Base-by-base conservation (phyloP, 805 yeast species). In the Hanseniaspora mollemarum region DNA sequence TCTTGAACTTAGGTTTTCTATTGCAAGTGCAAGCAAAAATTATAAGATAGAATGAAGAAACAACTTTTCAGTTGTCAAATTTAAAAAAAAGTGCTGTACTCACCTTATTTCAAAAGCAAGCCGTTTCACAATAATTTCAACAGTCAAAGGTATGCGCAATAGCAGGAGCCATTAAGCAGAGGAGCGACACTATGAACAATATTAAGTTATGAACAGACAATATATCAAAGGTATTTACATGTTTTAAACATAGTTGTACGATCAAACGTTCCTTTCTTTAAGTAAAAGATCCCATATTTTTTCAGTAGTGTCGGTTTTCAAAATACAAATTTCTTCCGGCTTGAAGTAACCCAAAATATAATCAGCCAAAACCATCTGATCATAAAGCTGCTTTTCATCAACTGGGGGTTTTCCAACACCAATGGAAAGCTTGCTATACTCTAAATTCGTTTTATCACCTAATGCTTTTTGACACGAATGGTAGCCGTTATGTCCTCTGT, bases 401-500 rank as follows among this genome's bases (percentile, higher is more conserved):
- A 19, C 32, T 28, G 39, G 29, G 13, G 43, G 43, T 29, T 32
- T 25, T 13, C 40, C 29, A 10, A 26, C 29, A 32, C 51, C 51
- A 12, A 48, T 13, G 25, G 24, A 40, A 3, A 48, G 6, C 21
- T 48, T 48, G 1, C 1, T 13, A 19, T 48, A 48, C 1, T 12
- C 3, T 4, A 38, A 19, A 21, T 38, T n/a, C 5, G 19, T n/a
- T 9, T 38, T 5, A 3, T 21, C 15, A 3, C n/a, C n/a, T 32
- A 22, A 6, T 9, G 26, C 10, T 19, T 19, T 31, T 15, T 32
- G 18, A 16, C 36, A 28, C 8, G 33, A 18, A 28, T 37, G 36
- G 5, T 21, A 26, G 4, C 51, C 51, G 26, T 48, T 48, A 24
- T 48, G 51, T 5, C 51, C 51, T 48, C 41, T 48, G n/a, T 39